A percentile compares a stretch with the other conserved stretches of the same genome.
Evolutionary conservation across 1,284 basidiomycete species (phyloP).

Genomic region (Marasmius fiardii): DNA sequence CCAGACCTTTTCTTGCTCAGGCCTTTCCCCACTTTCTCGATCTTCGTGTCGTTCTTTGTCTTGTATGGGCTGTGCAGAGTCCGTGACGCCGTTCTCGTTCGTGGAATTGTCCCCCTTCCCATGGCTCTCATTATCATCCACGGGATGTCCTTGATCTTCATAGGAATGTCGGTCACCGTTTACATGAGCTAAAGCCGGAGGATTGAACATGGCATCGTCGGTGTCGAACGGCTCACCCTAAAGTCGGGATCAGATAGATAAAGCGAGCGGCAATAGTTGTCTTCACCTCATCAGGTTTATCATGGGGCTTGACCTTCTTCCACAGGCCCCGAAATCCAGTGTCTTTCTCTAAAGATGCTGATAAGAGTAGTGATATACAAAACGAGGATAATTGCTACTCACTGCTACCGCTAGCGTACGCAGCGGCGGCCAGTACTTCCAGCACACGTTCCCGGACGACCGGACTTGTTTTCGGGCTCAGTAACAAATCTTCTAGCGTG

Average conservation of each 20-base stretch:
- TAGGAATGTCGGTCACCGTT: slow-evolving; percentile 17
- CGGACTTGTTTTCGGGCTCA: slow-evolving; percentile 51
- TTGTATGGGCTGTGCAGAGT: background rate
- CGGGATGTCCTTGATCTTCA: background rate
- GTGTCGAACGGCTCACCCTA: slow-evolving; percentile 68
- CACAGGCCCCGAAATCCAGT: slow-evolving; percentile 61
- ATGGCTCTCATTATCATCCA: background rate
- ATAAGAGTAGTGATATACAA: background rate
- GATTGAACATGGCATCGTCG: slow-evolving; percentile 75
- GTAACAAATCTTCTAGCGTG: slow-evolving; percentile 64
- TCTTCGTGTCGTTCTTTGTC: background rate
- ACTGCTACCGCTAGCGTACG: slow-evolving; percentile 56
- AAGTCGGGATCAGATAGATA: background rate
- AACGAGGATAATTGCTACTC: background rate
- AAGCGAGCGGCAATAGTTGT: background rate
- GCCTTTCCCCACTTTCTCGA: slow-evolving; percentile 1
- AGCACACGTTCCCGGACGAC: slow-evolving; percentile 71
- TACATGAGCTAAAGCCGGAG: slow-evolving; percentile 37
- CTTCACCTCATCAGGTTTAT: slow-evolving; percentile 66
- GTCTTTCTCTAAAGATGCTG: slow-evolving; percentile 28
- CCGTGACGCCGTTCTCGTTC: background rate
- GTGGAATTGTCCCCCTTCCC: background rate
- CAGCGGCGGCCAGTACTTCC: slow-evolving; percentile 70
- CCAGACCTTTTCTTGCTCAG: slow-evolving; percentile 2
- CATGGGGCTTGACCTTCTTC: slow-evolving; percentile 62